These are phyloP conservation scores for Pichia sp. DNA, from an alignment of 1,139 yeast species.

Conservation along the genomic window DNA sequence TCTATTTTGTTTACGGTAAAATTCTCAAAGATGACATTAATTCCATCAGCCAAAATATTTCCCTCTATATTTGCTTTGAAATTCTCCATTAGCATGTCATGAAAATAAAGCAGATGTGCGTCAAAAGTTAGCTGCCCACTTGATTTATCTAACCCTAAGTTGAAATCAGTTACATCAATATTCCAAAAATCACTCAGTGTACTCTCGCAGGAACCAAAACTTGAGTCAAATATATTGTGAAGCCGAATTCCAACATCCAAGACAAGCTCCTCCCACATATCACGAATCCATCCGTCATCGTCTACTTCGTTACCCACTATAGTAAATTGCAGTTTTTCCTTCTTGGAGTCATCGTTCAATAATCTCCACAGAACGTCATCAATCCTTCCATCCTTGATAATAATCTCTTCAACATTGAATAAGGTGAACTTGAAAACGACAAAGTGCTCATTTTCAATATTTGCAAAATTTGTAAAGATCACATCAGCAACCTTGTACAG, in stretches of 20 bases:
- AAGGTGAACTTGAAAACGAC: background rate
- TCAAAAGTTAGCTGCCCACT: background rate
- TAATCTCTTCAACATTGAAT: constrained; percentile 5
- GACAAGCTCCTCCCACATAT: background rate
- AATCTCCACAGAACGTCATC: constrained; percentile 8
- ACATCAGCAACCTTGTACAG: constrained; percentile 1
- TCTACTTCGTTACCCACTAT: constrained; percentile 1
- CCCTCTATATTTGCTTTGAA: background rate
- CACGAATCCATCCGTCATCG: constrained; percentile 5
- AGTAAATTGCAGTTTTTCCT: background rate
- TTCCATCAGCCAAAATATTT: background rate
- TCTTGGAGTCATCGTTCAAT: constrained; percentile 7
- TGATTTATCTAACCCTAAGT: background rate
- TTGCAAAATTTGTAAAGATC: background rate
- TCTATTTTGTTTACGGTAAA: background rate
- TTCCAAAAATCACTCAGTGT: background rate
- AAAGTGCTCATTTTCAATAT: background rate
- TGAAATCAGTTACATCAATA: background rate
- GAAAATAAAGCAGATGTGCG: background rate
- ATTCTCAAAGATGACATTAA: background rate
- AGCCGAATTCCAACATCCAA: background rate
- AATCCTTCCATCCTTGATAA: background rate
- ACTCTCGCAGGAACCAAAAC: too few species aligned
- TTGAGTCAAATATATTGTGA: background rate
- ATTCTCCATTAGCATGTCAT: background rate